Percentiles rank a stretch among this genome's conserved stretches.
Evolutionary conservation across 2,329 filamentous ascomycete species (phyloP).

Genomic region (Emydomyces testavorans): DNA sequence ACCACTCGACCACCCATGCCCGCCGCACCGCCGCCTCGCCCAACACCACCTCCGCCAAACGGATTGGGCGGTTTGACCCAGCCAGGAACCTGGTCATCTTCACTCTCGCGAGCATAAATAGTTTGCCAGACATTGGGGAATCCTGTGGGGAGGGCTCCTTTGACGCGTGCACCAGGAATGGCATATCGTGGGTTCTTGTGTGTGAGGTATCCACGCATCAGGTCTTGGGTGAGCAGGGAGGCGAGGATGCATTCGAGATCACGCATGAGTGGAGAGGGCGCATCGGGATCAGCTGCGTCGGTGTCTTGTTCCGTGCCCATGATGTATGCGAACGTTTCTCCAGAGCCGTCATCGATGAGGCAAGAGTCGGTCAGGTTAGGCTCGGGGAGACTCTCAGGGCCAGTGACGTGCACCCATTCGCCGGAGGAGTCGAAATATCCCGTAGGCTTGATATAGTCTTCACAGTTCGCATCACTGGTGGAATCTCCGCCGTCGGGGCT

Average conservation of each 20-base stretch:
- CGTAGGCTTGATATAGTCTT: conserved; percentile 28
- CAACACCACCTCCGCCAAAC: conserved; percentile 16
- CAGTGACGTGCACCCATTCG: conserved; percentile 12
- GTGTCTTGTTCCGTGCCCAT: conserved; percentile 7
- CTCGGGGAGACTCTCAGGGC: conserved; percentile 9
- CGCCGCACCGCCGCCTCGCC: conserved; percentile 17
- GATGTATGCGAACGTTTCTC: conserved; percentile 5
- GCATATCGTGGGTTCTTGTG: conserved; percentile 68
- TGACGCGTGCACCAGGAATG: conserved; percentile 55
- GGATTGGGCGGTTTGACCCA: conserved; percentile 49
- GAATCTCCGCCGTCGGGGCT: conserved; percentile 15
- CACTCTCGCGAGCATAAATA: conserved; percentile 49
- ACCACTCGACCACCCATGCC: conserved; percentile 45
- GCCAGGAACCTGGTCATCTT: conserved; percentile 56
- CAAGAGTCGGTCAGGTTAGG: neutral
- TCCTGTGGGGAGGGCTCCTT: conserved; percentile 33
- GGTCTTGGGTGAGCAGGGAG: conserved; percentile 64
- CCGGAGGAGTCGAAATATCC: conserved; percentile 28
- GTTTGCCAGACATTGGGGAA: conserved; percentile 67
- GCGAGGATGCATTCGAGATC: conserved; percentile 70
- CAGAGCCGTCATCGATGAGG: conserved; percentile 1
- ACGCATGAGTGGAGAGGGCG: conserved; percentile 37
- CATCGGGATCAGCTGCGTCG: conserved; percentile 15
- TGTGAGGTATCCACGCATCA: conserved; percentile 74
- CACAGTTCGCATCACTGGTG: conserved; percentile 22